phyloP scores from a whole-genome alignment of 257 asterid species.

The Solanum commersonii region DNA sequence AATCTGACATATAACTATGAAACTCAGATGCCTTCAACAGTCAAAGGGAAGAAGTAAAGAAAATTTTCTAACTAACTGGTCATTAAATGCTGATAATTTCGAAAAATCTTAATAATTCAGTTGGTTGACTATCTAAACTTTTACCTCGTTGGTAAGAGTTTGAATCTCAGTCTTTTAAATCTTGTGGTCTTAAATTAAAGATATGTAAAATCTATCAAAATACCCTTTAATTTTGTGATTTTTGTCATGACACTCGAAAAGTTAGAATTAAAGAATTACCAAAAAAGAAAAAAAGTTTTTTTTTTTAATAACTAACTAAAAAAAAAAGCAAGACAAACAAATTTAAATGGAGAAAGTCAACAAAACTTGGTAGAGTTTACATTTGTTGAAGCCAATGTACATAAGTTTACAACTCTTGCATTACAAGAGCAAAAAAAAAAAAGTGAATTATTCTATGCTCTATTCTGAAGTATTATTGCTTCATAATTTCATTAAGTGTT shows the following conservation, averaged over 20 bases:
- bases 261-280: no score
- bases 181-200: rapidly evolving
- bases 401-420: not conserved
- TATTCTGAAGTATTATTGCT: not conserved
- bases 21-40: not conserved
- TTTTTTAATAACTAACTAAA: not conserved
- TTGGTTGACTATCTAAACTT: no score
- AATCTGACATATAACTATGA: not conserved
- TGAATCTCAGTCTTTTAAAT: rapidly evolving
- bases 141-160: no score
- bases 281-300: no score
- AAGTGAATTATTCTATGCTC: not conserved
- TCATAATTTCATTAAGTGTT: not conserved
- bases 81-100: not conserved
- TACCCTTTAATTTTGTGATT: no score
- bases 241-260: no score
- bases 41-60: not conserved
- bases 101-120: rapidly evolving
- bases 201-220: no score
- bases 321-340: no score
- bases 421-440: not conserved
- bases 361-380: not conserved
- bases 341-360: not conserved
- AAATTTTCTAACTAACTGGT: not conserved
- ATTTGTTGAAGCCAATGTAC: not conserved